These are phyloP conservation scores for Mycena filopes DNA, from an alignment of 768 basidiomycete species.

Conservation along the genomic window DNA sequence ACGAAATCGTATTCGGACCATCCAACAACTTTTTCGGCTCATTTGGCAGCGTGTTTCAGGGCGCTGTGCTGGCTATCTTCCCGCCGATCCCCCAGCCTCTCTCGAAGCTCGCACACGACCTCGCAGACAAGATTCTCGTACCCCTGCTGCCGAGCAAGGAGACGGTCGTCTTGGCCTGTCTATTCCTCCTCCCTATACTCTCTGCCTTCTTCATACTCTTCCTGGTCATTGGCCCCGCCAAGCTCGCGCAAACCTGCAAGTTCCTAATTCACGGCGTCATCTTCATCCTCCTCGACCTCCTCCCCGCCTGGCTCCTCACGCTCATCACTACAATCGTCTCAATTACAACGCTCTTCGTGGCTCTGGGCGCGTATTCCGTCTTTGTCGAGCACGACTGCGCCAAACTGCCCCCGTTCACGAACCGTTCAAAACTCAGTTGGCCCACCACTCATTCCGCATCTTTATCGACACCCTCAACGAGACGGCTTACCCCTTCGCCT, in stretches of 20 bases:
- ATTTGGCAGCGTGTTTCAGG: no score
- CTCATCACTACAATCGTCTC: neutral
- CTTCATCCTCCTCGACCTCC: neutral
- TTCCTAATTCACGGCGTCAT: neutral
- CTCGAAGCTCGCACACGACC: no score
- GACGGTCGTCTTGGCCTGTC: neutral
- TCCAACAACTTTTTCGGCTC: no score
- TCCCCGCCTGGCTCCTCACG: neutral
- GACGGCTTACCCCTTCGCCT: no score
- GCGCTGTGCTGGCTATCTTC: no score
- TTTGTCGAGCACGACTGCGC: neutral
- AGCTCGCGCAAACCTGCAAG: conserved; percentile 5
- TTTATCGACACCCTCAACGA: neutral
- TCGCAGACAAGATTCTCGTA: no score
- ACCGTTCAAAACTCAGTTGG: neutral
- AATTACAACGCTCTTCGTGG: neutral
- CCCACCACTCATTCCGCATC: neutral
- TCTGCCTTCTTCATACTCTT: neutral
- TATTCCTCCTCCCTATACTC: neutral
- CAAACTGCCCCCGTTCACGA: neutral
- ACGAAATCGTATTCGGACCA: no score
- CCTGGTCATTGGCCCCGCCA: neutral
- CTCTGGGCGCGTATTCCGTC: neutral
- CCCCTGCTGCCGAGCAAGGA: neutral
- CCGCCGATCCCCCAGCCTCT: no score